Conservation (phyloP, 768 basidiomycete species). For the Boletales sp. region DNA sequence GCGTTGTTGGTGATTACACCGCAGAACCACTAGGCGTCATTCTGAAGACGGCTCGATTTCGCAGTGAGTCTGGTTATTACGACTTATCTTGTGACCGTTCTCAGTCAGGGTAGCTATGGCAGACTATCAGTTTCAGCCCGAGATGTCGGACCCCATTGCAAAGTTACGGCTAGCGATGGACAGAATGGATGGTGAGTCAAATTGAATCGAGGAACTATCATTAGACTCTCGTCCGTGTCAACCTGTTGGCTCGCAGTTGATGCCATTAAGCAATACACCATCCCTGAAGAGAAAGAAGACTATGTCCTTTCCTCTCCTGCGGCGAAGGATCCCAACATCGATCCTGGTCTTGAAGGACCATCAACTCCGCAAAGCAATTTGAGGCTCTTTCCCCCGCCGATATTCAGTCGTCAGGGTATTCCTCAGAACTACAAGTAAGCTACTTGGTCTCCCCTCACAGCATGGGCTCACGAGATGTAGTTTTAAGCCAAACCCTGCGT, state of each 20-base stretch:
- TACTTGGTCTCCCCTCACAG: not conserved
- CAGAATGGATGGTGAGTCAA: constrained; percentile 71
- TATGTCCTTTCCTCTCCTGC: constrained; percentile 39
- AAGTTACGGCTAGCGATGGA: constrained; percentile 72
- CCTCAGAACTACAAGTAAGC: constrained; percentile 78
- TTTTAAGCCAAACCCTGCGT: constrained; percentile 75
- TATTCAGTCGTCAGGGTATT: constrained; percentile 80
- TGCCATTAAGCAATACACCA: constrained; percentile 62
- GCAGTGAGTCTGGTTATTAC: constrained; percentile 56
- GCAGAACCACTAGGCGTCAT: constrained; percentile 69
- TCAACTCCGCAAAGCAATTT: constrained; percentile 49
- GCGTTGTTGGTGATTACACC: constrained; percentile 63
- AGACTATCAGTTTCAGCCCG: constrained; percentile 87
- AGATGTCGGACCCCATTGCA: constrained; percentile 64
- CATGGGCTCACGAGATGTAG: constrained; percentile 32
- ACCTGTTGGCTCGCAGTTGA: constrained; percentile 49
- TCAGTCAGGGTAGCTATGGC: constrained; percentile 68
- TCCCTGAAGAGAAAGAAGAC: constrained; percentile 67
- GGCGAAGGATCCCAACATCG: constrained; percentile 43
- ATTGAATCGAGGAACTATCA: not conserved
- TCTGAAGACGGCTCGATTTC: constrained; percentile 83
- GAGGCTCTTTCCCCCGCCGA: constrained; percentile 80
- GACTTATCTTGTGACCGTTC: not conserved
- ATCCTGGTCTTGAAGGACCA: constrained; percentile 39
- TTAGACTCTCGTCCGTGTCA: not conserved